Conservation (phyloP, 2,329 filamentous ascomycete species). For the Pyricularia pennisetigena region DNA sequence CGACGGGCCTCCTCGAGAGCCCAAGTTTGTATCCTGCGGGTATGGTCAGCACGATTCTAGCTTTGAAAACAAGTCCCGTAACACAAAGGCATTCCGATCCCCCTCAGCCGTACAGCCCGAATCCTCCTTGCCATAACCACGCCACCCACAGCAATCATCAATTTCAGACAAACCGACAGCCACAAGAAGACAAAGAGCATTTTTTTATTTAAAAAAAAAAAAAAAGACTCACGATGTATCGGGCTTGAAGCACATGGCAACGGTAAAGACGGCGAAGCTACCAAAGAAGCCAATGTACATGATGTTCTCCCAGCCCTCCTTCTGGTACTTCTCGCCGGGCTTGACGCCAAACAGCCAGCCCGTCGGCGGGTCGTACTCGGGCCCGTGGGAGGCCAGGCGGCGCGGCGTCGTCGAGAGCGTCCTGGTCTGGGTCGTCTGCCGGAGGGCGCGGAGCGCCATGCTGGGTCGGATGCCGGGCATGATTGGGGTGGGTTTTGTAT, state of each 20-base stretch:
- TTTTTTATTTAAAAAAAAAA: conserved; percentile 5
- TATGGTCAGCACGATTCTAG: conserved; percentile 16
- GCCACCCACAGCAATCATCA: not conserved
- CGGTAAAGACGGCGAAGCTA: conserved; percentile 58
- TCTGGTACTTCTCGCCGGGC: conserved; percentile 90
- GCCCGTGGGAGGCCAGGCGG: conserved; percentile 46
- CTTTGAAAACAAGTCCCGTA: not conserved
- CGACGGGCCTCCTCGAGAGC: conserved; percentile 92
- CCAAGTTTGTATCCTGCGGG: conserved; percentile 90
- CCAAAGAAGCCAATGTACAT: conserved; percentile 82
- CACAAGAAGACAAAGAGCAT: not conserved
- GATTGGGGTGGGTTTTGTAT: not conserved
- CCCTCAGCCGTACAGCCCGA: not conserved
- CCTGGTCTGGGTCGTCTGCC: conserved; percentile 7
- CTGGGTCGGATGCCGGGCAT: conserved; percentile 3
- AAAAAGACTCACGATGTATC: conserved; percentile 80
- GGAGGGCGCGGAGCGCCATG: conserved; percentile 6
- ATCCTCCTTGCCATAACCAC: not conserved
- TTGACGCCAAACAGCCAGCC: conserved; percentile 93
- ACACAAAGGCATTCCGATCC: not conserved
- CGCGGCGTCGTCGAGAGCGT: conserved; percentile 17
- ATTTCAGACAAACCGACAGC: not conserved
- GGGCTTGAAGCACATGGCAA: conserved; percentile 92
- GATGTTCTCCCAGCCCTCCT: conserved; percentile 90
- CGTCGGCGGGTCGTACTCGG: conserved; percentile 78